Evolutionary conservation across 805 yeast genomes (phyloP), one percentile per base, ranked within the genome.

Genomic region (Candida andamanensis): DNA sequence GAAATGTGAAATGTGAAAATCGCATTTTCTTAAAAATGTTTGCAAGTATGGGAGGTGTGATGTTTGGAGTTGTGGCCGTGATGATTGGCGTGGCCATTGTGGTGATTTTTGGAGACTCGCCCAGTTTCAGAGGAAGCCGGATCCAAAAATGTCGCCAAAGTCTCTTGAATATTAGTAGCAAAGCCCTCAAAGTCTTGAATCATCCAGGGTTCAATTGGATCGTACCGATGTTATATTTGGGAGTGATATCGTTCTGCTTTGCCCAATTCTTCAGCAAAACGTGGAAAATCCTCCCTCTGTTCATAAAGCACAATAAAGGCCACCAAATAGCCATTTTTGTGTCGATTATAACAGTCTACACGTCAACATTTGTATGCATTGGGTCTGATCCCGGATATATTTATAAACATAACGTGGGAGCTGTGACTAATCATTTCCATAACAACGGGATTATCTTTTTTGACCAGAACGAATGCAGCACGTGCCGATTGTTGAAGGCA

Each of bases 371-470:
- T 2, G 33, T 62, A 32, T 67, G 73, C 11, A 55, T 59, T 2
- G 57, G 63, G 20, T 40, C 56, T 1, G 63, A 69, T 33, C 74
- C 79, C 1, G 80, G 80, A 1, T 36, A 45, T 3, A 36, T 58
- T 3, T 34, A 40, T 26, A 24, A 33, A 9, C 31, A 11, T 27
- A 46, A 42, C 17, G 45, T 40, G 4, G 29, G 19, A 14, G 28
- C 25, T 4, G 40, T 41, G 5, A 16, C 36, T 15, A n/a, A 23
- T 3, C 33, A 36, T 10, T 68, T 60, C 37, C 52, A 53, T 3
- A 50, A 56, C 42, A 85, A 82, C 47, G 56, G 64, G 15, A 50
- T 81, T 22, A 63, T 81, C 15, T 82, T 69, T 52, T 68, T 73
- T 47, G 60, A 69, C 5, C 57, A 54, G 29, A 59, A 54, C 10